Evolutionary conservation across 192 early-diverging fungal genomes (phyloP).

Genomic region (Thoreauomyces humboldtii): DNA sequence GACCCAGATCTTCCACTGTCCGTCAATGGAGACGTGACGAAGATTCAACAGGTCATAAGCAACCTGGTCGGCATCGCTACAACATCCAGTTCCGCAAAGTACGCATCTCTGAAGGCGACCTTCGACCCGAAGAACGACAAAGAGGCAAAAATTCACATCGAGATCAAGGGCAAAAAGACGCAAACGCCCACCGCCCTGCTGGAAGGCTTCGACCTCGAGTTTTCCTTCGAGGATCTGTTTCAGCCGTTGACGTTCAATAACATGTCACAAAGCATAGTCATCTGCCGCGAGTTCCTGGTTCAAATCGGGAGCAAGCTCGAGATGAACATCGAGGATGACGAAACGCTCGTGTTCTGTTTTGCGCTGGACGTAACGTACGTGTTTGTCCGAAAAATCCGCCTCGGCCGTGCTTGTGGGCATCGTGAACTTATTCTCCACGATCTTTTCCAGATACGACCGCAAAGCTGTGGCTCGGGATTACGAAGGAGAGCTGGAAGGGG

Average conservation of each 20-base stretch:
- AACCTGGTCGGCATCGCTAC: slow-evolving; percentile 20
- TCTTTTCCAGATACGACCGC: too few species aligned
- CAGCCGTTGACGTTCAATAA: slow-evolving; percentile 5
- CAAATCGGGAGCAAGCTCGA: slow-evolving; percentile 7
- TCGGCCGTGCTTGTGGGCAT: too few species aligned
- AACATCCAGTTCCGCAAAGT: slow-evolving; percentile 2
- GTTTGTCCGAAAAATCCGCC: background rate
- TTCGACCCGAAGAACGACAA: background rate
- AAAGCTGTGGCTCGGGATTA: background rate
- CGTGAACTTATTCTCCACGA: too few species aligned
- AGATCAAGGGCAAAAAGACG: slow-evolving; percentile 1
- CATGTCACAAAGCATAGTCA: slow-evolving; percentile 20
- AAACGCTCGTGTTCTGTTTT: slow-evolving; percentile 4
- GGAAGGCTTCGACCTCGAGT: slow-evolving; percentile 8
- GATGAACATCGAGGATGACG: background rate
- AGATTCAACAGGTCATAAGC: slow-evolving; percentile 18
- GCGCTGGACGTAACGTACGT: slow-evolving; percentile 1
- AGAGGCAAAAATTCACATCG: slow-evolving; percentile 1
- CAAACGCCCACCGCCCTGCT: background rate
- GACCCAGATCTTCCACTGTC: slow-evolving; percentile 2
- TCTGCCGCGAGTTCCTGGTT: slow-evolving; percentile 14
- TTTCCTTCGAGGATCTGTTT: slow-evolving; percentile 15
- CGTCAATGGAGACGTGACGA: slow-evolving; percentile 24
- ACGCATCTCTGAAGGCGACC: background rate
- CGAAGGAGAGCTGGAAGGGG: background rate